Conservation (phyloP, 192 early-diverging fungal genomes). For the Tieghemiomyces parasiticus region DNA sequence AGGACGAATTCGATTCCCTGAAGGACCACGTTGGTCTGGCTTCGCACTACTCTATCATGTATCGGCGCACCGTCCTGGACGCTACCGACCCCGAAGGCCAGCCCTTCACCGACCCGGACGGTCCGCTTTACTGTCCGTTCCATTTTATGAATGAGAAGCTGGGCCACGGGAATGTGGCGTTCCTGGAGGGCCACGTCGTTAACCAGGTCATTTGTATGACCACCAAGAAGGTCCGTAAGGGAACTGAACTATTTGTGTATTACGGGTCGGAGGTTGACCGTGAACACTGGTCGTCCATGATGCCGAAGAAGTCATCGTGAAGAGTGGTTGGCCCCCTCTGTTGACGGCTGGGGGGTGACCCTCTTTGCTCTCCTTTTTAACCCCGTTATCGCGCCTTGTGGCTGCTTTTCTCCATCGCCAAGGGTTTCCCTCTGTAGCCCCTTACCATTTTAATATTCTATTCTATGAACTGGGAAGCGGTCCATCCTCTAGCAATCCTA, state of each 20-base stretch:
- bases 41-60: constrained; percentile 81
- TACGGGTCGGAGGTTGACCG: constrained; percentile 77
- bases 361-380: too few relatives aligned
- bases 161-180: constrained; percentile 46
- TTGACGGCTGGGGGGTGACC: too few relatives aligned
- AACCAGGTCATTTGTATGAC: constrained; percentile 83
- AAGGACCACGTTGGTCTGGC: constrained; percentile 69
- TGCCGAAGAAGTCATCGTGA: too few relatives aligned
- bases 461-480: too few relatives aligned
- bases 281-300: constrained; percentile 33
- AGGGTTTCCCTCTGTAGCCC: too few relatives aligned
- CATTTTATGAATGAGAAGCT: constrained; percentile 81
- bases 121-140: constrained; percentile 63
- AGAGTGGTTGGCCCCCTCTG: too few relatives aligned
- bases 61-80: constrained; percentile 78
- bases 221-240: constrained; percentile 42
- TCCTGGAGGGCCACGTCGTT: constrained; percentile 60
- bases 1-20: constrained; percentile 80
- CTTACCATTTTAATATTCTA: too few relatives aligned
- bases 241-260: constrained; percentile 76
- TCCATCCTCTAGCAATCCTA: too few relatives aligned
- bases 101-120: constrained; percentile 50
- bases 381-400: too few relatives aligned
- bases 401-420: too few relatives aligned
- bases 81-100: constrained; percentile 70